Conservation (phyloP, 148 eudicot species). For the Cornus florida region DNA sequence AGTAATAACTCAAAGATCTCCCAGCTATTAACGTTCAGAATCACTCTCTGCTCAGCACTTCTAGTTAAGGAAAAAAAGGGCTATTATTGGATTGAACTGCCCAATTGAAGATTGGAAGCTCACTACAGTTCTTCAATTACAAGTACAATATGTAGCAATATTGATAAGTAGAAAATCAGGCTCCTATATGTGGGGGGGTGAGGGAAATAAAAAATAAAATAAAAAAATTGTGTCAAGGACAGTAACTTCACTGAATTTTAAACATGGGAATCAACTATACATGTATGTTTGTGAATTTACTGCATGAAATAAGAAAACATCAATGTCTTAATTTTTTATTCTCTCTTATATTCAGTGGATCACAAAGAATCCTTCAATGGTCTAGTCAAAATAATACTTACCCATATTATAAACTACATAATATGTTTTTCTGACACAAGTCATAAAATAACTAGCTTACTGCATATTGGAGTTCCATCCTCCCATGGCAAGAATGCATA, state of each 20-base stretch:
- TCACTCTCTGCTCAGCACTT: background rate
- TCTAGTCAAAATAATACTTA: background rate
- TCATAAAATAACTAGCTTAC: background rate
- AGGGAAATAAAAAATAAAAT: no score
- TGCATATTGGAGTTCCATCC: background rate
- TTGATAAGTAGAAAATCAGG: background rate
- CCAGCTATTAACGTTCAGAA: background rate
- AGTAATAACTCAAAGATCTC: constrained; percentile 4
- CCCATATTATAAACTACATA: background rate
- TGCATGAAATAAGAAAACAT: background rate
- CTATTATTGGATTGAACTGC: background rate
- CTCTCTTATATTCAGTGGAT: background rate
- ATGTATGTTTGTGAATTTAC: no score
- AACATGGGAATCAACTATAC: no score
- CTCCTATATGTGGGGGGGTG: background rate
- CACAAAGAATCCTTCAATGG: background rate
- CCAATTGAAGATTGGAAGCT: background rate
- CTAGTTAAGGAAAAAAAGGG: background rate
- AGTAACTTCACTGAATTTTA: background rate
- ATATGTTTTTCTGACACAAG: background rate
- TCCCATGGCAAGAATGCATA: background rate
- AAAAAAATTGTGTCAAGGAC: background rate
- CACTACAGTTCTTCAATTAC: background rate
- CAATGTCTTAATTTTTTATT: background rate
- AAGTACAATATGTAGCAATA: background rate